phyloP scores from a whole-genome alignment of 306 rosid genomes.

The Vigna nakashimae region DNA sequence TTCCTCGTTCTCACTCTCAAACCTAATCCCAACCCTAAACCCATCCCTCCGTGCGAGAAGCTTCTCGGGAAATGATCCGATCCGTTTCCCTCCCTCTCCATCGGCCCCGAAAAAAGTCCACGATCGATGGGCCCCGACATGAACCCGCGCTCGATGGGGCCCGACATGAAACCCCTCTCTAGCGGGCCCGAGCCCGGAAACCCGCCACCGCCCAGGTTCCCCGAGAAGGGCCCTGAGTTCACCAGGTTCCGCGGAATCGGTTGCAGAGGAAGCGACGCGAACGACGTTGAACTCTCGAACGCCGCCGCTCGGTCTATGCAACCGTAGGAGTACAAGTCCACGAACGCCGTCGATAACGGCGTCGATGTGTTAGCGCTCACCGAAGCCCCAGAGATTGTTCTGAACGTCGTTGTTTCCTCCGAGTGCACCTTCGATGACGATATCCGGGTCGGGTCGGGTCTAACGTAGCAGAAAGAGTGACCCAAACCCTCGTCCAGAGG shows the following conservation, averaged over 20 bases:
- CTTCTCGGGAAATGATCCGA: slow-evolving; percentile 81
- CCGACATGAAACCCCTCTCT: slow-evolving; percentile 88
- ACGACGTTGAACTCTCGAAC: slow-evolving; percentile 89
- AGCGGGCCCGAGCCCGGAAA: slow-evolving; percentile 81
- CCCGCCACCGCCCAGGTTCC: slow-evolving; percentile 47
- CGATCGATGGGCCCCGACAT: slow-evolving; percentile 98
- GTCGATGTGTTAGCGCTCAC: slow-evolving; percentile 98
- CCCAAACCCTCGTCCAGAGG: slow-evolving; percentile 87
- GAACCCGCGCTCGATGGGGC: slow-evolving; percentile 95
- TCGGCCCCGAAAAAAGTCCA: slow-evolving; percentile 85
- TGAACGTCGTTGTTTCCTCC: slow-evolving; percentile 90
- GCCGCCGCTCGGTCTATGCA: slow-evolving; percentile 89
- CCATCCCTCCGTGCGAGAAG: slow-evolving; percentile 78
- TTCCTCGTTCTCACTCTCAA: slow-evolving; percentile 63
- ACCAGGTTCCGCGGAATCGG: slow-evolving; percentile 74
- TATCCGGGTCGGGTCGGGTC: slow-evolving; percentile 80
- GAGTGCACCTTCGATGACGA: slow-evolving; percentile 89
- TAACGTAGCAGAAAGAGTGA: slow-evolving; percentile 94
- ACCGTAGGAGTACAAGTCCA: slow-evolving; percentile 78
- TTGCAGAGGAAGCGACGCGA: slow-evolving; percentile 92
- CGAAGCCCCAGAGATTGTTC: slow-evolving; percentile 95
- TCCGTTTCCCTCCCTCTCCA: slow-evolving; percentile 56
- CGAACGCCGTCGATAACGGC: slow-evolving; percentile 81
- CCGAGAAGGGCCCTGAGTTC: slow-evolving; percentile 79
- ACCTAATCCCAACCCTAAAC: slow-evolving; percentile 45